Conservation (phyloP, 139 green algal species). For the Zygnema cylindricum region DNA sequence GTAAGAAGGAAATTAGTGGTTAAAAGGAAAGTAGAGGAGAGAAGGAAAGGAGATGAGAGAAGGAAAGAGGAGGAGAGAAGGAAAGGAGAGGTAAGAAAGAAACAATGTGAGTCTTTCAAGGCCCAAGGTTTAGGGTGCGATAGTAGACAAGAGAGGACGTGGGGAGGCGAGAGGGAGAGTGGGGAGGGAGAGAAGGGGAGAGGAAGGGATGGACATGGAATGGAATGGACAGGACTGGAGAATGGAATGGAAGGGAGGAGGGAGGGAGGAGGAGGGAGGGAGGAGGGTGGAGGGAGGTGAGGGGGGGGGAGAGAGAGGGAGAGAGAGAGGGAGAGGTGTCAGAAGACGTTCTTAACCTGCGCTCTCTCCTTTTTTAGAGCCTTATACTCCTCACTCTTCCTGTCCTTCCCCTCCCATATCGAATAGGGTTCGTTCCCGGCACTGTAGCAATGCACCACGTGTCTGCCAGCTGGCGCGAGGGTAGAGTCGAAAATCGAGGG, state of each 20-base stretch:
- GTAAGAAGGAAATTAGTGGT: no score
- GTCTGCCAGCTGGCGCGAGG: constrained; percentile 73
- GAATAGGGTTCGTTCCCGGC: constrained; percentile 82
- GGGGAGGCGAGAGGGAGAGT: no score
- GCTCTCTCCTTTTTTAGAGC: constrained; percentile 78
- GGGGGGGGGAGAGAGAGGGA: no score
- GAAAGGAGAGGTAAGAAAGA: no score
- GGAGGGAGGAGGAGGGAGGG: neutral
- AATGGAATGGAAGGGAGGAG: no score
- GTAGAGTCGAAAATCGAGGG: constrained; percentile 76
- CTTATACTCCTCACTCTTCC: constrained; percentile 71
- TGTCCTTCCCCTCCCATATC: constrained; percentile 76
- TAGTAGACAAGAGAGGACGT: no score
- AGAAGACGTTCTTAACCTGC: constrained; percentile 49
- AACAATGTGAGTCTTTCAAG: no score
- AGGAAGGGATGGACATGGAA: neutral
- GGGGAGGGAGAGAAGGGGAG: no score
- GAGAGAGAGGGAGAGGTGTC: neutral
- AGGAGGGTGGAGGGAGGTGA: no score
- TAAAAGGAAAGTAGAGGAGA: no score
- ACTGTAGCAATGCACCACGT: constrained; percentile 70
- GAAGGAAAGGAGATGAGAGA: neutral
- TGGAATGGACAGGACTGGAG: neutral
- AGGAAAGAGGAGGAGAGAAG: no score
- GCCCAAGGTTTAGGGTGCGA: no score